Evolutionary conservation across 257 asterid genomes (phyloP).

Genomic region (Salvia miltiorrhiza): DNA sequence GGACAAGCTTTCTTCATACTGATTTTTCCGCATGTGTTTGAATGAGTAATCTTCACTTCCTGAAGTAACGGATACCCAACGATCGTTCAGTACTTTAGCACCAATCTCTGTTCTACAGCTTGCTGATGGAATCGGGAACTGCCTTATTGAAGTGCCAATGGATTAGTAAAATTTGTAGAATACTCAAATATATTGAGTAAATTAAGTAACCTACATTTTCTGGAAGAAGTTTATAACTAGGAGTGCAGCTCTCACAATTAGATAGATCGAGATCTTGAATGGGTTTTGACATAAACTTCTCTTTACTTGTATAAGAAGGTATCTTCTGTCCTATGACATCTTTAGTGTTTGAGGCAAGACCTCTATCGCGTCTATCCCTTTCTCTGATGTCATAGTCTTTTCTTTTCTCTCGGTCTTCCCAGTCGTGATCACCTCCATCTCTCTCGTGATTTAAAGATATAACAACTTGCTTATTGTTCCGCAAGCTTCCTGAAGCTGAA

Average conservation of each 20-base stretch:
- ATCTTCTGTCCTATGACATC: slow-evolving; percentile 58
- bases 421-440: slow-evolving; percentile 48
- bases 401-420: slow-evolving; percentile 48
- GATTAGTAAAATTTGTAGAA: slow-evolving; percentile 28
- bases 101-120: slow-evolving; percentile 75
- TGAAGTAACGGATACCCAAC: slow-evolving; percentile 96
- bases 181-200: slow-evolving; percentile 10
- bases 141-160: slow-evolving; percentile 32
- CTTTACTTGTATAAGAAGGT: slow-evolving; percentile 57
- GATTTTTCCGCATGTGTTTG: slow-evolving; percentile 96
- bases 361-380: slow-evolving; percentile 58
- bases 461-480: slow-evolving; percentile 45
- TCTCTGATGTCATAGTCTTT: slow-evolving; percentile 51
- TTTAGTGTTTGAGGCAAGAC: slow-evolving; percentile 39
- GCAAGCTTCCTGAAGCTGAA: slow-evolving; percentile 47
- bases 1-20: slow-evolving; percentile 94
- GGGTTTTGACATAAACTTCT: slow-evolving; percentile 68
- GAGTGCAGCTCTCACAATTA: slow-evolving; percentile 77
- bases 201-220: slow-evolving; percentile 55
- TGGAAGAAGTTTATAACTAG: slow-evolving; percentile 93
- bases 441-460: slow-evolving; percentile 44
- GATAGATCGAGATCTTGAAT: slow-evolving; percentile 98
- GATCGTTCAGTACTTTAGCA: slow-evolving; percentile 74
- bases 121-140: slow-evolving; percentile 83
- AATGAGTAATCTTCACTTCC: slow-evolving; percentile 98